phyloP scores from a whole-genome alignment of 345 rosid genomes.

The Eucalyptus tenuipes region DNA sequence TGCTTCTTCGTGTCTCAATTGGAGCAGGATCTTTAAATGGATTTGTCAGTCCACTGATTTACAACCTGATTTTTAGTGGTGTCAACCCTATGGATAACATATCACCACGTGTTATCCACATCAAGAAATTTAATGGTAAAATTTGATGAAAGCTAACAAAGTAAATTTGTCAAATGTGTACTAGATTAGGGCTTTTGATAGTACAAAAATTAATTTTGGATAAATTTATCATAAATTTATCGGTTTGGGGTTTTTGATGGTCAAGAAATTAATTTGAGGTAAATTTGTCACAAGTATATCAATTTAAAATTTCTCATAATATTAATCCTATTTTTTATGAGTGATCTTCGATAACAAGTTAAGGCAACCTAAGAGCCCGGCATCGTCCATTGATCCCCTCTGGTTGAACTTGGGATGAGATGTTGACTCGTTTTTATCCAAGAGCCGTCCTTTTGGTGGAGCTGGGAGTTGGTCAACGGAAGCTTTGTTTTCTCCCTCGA shows the following conservation, averaged over 20 bases:
- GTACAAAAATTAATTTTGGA: too few species aligned
- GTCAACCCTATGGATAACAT: too few species aligned
- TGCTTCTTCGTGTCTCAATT: not conserved
- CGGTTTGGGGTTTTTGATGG: too few species aligned
- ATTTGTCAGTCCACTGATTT: not conserved
- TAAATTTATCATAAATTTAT: too few species aligned
- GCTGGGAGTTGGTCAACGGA: not conserved
- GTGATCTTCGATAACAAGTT: not conserved
- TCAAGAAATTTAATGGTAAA: rapidly evolving
- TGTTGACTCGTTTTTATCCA: not conserved
- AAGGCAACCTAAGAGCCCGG: not conserved
- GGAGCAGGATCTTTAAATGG: not conserved
- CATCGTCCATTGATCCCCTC: not conserved
- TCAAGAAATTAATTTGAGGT: rapidly evolving
- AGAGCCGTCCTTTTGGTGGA: not conserved
- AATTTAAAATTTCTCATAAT: rapidly evolving
- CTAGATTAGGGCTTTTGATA: too few species aligned
- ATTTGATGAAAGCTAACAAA: too few species aligned
- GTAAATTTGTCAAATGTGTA: too few species aligned
- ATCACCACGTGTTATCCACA: too few species aligned
- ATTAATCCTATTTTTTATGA: too few species aligned
- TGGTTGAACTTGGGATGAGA: not conserved
- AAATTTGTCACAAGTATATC: too few species aligned
- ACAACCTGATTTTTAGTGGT: not conserved
- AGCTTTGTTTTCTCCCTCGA: not conserved